Base-by-base conservation (phyloP, 495 filamentous ascomycete species). In the Penicillium ochrochloron region DNA sequence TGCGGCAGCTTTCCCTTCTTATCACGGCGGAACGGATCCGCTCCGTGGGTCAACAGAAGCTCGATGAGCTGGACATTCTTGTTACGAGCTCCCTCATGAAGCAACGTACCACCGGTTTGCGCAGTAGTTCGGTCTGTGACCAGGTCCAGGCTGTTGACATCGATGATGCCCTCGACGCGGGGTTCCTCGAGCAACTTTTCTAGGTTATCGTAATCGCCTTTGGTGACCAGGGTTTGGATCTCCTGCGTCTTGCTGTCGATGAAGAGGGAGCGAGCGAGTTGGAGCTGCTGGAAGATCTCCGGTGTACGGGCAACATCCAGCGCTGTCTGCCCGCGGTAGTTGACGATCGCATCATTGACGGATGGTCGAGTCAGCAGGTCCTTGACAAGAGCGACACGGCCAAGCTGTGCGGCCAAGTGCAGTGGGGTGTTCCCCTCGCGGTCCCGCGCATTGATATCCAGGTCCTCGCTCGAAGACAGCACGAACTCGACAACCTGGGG, bases 11-110 rank as follows among this genome's bases (percentile, higher is more conserved):
- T 97, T 9, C 95, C 96, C 78, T 92, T 95, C 63, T 92, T 92
- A 75, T 99, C 95, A 53, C 96, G 86, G 48, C 92, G 88, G 76
- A 99, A 99, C 1, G 95, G 95, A 78, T 99, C 95, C n/a, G 95
- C 95, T 3, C 95, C 96, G 72, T 99, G 96, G 52, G 97, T 86
- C 42, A 99, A 78, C 17, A 99, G 85, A 11, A 96, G 83, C 71
- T 98, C 90, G 57, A 97, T 94, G 17, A 99, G 82, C 55, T 88
- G 87, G 14, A 85, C 88, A 70, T 99, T 94, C 73, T 84, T 92
- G 67, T 88, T 90, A 58, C 92, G 88, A 37, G 95, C 95, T 3
- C 94, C 95, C 75, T 99, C 94, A 71, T 99, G 95, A 25, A 99
- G 81, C 12, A 99, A 80, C 2, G 94, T 97, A 4, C 95, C 95